phyloP scores from a whole-genome alignment of 1,139 yeast species.

The Scheffersomyces cryptocercus region DNA sequence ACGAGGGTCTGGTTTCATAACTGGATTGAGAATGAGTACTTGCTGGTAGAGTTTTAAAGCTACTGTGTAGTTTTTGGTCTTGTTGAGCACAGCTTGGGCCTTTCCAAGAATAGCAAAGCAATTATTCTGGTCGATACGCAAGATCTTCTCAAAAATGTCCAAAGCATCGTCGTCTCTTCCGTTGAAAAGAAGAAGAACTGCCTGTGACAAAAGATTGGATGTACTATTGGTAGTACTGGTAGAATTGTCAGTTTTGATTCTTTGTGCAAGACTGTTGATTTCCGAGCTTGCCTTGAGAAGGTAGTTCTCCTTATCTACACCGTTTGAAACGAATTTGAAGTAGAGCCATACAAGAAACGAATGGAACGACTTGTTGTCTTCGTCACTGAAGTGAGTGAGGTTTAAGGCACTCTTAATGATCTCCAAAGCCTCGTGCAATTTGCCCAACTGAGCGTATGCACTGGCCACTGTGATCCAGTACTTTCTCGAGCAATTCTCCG shows the following conservation, averaged over 20 bases:
- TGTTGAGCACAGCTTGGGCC: constrained; percentile 76
- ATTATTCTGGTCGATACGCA: constrained; percentile 54
- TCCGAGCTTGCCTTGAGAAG: constrained; percentile 24
- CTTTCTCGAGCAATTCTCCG: constrained; percentile 72
- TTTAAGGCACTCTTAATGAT: constrained; percentile 64
- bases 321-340: constrained; percentile 35
- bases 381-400: constrained; percentile 35
- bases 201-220: constrained; percentile 61
- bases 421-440: constrained; percentile 61
- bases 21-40: constrained; percentile 73
- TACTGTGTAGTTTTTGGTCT: constrained; percentile 63
- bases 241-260: constrained; percentile 12
- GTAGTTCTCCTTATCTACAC: constrained; percentile 25
- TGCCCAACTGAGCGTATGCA: constrained; percentile 70
- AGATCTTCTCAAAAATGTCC: constrained; percentile 57
- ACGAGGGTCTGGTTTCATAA: constrained; percentile 86
- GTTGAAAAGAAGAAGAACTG: constrained; percentile 47
- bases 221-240: constrained; percentile 16
- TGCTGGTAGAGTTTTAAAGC: constrained; percentile 86
- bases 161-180: constrained; percentile 65
- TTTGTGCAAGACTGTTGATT: constrained; percentile 16
- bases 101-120: constrained; percentile 80
- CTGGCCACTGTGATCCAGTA: constrained; percentile 85
- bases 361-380: constrained; percentile 56
- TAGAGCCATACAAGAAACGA: constrained; percentile 76